Percentiles rank a stretch among this genome's conserved stretches.
phyloP scores from a whole-genome alignment of 768 basidiomycete genomes.

The Auricularia sp. region DNA sequence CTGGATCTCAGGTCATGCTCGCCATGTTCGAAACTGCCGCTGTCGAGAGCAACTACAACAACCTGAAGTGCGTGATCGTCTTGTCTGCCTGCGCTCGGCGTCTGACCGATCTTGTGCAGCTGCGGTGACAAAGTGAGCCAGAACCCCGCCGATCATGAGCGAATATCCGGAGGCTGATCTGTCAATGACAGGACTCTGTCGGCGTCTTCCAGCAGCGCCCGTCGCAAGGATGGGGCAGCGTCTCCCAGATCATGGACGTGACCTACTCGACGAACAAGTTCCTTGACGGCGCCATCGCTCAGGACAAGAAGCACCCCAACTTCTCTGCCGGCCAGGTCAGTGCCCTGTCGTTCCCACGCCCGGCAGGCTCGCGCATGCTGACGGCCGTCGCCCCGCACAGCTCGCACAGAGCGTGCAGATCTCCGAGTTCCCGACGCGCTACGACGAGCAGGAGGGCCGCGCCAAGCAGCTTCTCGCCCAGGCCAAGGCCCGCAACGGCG shows the following conservation, averaged over 20 bases:
- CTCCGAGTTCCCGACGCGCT: neutral
- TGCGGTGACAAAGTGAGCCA: neutral
- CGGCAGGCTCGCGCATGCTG: neutral
- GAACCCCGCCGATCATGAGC: too few species aligned
- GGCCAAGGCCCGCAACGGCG: neutral
- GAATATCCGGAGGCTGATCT: neutral
- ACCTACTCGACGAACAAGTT: neutral
- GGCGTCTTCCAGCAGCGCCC: constrained; percentile 2
- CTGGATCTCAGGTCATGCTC: neutral
- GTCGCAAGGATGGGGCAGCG: neutral
- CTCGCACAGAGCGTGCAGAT: neutral
- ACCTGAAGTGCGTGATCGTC: neutral
- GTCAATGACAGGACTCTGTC: neutral
- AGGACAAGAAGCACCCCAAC: neutral
- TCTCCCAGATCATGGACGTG: neutral
- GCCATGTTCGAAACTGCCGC: neutral
- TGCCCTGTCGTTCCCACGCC: neutral
- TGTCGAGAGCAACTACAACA: constrained; percentile 2
- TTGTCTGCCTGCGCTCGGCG: neutral
- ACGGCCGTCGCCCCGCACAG: neutral
- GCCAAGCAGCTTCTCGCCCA: neutral
- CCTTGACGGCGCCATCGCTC: neutral
- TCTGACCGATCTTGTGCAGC: neutral
- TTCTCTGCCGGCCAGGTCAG: neutral
- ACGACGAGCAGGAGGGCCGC: constrained; percentile 1